Base-by-base conservation (phyloP, 805 yeast genomes). In the Yarrowia sp. region DNA sequence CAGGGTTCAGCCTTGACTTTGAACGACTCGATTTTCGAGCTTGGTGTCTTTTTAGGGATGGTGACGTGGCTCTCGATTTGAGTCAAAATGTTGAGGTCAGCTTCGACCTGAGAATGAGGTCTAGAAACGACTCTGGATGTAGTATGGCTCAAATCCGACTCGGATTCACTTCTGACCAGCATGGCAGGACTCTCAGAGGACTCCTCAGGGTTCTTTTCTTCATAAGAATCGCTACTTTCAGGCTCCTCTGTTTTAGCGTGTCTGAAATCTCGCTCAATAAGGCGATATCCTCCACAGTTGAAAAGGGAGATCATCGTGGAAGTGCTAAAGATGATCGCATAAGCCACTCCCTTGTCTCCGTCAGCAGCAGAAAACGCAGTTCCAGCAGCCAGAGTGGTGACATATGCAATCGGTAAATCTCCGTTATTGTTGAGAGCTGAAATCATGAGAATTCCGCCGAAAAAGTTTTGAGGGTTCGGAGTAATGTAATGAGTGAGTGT, bases 331-430 rank as follows among this genome's bases (percentile, higher is more conserved):
- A 92, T 88, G 74, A 92, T 89, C 22, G 90, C 89, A 77, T 89
- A 91, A 0, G 97, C 95, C 35, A 89, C 89, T 35, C 97, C 98
- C 72, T 84, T 84, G 67, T 86, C 82, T 45, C 91, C 91, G 70
- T 90, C 87, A 4, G 77, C 84, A 15, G 80, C 73, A 0, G 88
- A 80, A 73, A 92, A 88, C 8, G 75, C 75, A 1, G 85, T 80
- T 0, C 92, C 87, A 15, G 85, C 82, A 35, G 90, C 88, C 74
- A 91, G 79, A 2, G 94, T 89, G 65, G 79, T 76, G 11, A 80
- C 81, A 72, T 91, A 92, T 0, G 97, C 97, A 72, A 91, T 89
- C 0, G 97, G 97, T 69, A 91, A 81, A 78, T 91, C 97, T 15
- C 92, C 86, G 53, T 89, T 86, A 74, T 91, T 91, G 53, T 92